Conservation (phyloP, 179 eudicot genomes). For the Heliamphora pulchella region DNA sequence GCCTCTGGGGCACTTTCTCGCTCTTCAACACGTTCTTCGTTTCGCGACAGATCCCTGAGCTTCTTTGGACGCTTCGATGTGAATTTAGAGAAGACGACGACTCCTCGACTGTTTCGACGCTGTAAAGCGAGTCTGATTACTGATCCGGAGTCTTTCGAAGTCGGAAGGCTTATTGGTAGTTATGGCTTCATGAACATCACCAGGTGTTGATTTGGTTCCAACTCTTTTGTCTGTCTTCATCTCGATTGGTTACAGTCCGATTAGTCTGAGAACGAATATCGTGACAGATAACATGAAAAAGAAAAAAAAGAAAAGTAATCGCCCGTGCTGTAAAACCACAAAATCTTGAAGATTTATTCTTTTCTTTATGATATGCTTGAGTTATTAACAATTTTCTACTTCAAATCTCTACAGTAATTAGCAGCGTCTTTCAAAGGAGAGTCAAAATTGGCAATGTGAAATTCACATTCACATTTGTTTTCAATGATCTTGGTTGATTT, state of each 20-base stretch:
- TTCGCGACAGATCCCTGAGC: background rate
- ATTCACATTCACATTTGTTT: background rate
- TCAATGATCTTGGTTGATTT: background rate
- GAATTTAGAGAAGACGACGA: background rate
- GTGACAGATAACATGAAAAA: too few relatives aligned
- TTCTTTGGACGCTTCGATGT: background rate
- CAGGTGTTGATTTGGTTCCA: slow-evolving; percentile 27
- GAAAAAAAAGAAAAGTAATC: too few relatives aligned
- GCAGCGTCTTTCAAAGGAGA: background rate
- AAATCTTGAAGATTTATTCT: too few relatives aligned
- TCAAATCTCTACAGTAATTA: background rate
- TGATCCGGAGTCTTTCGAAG: slow-evolving; percentile 64
- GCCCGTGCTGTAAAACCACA: too few relatives aligned
- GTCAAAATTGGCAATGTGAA: slow-evolving; percentile 6
- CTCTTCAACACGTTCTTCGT: background rate
- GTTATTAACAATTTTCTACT: background rate
- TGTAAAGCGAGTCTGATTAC: slow-evolving; percentile 46
- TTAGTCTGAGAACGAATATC: too few relatives aligned
- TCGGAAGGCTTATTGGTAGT: slow-evolving; percentile 76
- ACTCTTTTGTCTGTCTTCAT: too few relatives aligned
- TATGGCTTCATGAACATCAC: slow-evolving; percentile 91
- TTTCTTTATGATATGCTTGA: too few relatives aligned
- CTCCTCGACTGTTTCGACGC: background rate
- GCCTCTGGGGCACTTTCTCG: slow-evolving; percentile 7
- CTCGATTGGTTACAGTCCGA: too few relatives aligned